A percentile compares a stretch with the other conserved stretches of the same genome.
These are phyloP conservation scores for Scolecobasidium constrictum DNA, from an alignment of 2,329 filamentous ascomycete genomes.

Conservation along the genomic window DNA sequence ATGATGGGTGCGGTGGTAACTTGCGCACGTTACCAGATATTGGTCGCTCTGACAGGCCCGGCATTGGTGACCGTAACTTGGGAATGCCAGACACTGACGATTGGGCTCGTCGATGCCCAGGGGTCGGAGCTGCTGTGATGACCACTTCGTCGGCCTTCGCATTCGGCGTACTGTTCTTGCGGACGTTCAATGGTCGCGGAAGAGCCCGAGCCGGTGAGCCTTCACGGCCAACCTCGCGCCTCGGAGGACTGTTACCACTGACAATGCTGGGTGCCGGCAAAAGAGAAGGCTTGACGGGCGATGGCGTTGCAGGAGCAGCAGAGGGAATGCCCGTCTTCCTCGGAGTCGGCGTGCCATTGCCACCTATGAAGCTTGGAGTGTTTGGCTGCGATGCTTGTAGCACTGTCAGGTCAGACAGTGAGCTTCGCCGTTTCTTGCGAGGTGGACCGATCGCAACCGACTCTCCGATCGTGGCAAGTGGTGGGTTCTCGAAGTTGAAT, in stretches of 20 bases:
- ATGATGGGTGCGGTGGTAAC: slow-evolving; percentile 48
- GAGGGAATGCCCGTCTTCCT: slow-evolving; percentile 15
- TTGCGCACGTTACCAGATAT: slow-evolving; percentile 45
- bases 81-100: slow-evolving; percentile 36
- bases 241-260: slow-evolving; percentile 14
- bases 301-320: slow-evolving; percentile 24
- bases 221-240: no score
- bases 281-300: slow-evolving; percentile 20
- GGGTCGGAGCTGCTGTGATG: slow-evolving; percentile 16
- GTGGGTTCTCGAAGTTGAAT: slow-evolving; percentile 31
- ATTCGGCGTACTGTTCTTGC: neutral
- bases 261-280: slow-evolving; percentile 25
- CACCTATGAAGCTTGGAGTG: slow-evolving; percentile 11
- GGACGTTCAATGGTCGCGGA: slow-evolving; percentile 3
- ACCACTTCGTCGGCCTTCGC: slow-evolving; percentile 22
- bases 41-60: slow-evolving; percentile 40
- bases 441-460: slow-evolving; percentile 28
- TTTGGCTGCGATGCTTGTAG: slow-evolving; percentile 45
- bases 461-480: slow-evolving; percentile 41
- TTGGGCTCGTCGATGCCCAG: slow-evolving; percentile 29
- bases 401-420: slow-evolving; percentile 71
- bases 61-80: slow-evolving; percentile 23
- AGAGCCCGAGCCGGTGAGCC: slow-evolving; percentile 4
- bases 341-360: slow-evolving; percentile 25
- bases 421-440: slow-evolving; percentile 80